phyloP scores from a whole-genome alignment of 1,139 yeast genomes.

The Suzukiozyma palmioleophila region DNA sequence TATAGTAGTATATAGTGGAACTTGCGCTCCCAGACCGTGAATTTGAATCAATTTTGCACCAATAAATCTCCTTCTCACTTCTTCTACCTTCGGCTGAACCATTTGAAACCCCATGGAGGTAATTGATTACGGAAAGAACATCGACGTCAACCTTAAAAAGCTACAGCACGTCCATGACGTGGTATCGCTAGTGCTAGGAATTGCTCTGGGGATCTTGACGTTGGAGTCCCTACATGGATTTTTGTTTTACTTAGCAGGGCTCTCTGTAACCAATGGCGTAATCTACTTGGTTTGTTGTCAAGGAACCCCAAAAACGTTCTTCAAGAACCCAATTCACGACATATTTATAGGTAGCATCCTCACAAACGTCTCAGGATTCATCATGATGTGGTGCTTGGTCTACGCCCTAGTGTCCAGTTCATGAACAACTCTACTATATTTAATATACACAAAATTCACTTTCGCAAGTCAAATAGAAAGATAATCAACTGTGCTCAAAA shows the following conservation, averaged over 20 bases:
- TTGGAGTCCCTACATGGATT: conserved; percentile 65
- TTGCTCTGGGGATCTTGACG: conserved; percentile 68
- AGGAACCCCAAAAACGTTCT: conserved; percentile 43
- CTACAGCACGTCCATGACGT: conserved; percentile 58
- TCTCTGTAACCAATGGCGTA: conserved; percentile 38
- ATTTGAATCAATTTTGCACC: no score
- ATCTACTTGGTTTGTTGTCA: conserved; percentile 42
- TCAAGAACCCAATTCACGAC: conserved; percentile 49
- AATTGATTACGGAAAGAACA: conserved; percentile 18
- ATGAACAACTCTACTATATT: no score
- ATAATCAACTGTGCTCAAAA: no score
- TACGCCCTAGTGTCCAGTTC: conserved; percentile 51
- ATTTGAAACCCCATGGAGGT: conserved; percentile 5
- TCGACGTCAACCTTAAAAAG: conserved; percentile 34
- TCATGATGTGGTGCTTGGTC: conserved; percentile 83
- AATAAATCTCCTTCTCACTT: no score
- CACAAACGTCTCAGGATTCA: conserved; percentile 61
- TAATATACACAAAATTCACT: no score
- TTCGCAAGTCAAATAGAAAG: no score
- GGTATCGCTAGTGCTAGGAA: conserved; percentile 62
- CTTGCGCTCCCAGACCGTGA: no score
- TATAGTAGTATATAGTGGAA: no score
- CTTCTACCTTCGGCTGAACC: no score
- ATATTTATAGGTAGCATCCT: conserved; percentile 53
- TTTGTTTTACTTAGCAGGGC: conserved; percentile 49